Evolutionary conservation across 768 basidiomycete species (phyloP).

Genomic region (Boletus reticuloceps): DNA sequence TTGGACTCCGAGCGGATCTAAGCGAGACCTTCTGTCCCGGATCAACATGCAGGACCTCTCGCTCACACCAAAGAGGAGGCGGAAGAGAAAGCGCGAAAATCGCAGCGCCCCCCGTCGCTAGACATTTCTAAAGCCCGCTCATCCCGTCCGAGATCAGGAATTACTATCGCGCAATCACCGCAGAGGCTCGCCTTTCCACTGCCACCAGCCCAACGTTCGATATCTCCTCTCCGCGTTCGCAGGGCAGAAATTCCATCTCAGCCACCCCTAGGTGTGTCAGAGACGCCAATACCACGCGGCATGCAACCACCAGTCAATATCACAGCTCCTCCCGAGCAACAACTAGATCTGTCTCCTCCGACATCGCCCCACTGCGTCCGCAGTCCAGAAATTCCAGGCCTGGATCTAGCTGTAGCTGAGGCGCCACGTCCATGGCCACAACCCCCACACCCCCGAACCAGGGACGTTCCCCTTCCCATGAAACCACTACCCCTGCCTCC

Average conservation of each 20-base stretch:
- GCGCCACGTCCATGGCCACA: too few species aligned
- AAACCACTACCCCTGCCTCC: too few species aligned
- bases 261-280: neutral
- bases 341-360: too few species aligned
- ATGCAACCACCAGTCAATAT: too few species aligned
- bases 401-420: too few species aligned
- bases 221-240: conserved; percentile 20
- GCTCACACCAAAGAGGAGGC: neutral
- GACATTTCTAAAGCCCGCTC: neutral
- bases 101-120: neutral
- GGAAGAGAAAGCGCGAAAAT: neutral
- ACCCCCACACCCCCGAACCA: too few species aligned
- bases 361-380: too few species aligned
- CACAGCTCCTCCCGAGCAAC: too few species aligned
- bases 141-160: conserved; percentile 20
- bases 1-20: conserved; percentile 29
- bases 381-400: too few species aligned
- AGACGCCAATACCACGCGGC: neutral
- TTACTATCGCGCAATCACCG: conserved; percentile 1
- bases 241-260: conserved; percentile 12
- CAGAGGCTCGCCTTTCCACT: conserved; percentile 4
- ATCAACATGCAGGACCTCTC: neutral
- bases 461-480: too few species aligned
- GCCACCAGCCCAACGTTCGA: conserved; percentile 1
- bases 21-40: conserved; percentile 13